A percentile compares a stretch with the other conserved stretches of the same genome.
These are phyloP conservation scores for Chenopodium album DNA, from an alignment of 148 eudicot genomes.

Conservation along the genomic window DNA sequence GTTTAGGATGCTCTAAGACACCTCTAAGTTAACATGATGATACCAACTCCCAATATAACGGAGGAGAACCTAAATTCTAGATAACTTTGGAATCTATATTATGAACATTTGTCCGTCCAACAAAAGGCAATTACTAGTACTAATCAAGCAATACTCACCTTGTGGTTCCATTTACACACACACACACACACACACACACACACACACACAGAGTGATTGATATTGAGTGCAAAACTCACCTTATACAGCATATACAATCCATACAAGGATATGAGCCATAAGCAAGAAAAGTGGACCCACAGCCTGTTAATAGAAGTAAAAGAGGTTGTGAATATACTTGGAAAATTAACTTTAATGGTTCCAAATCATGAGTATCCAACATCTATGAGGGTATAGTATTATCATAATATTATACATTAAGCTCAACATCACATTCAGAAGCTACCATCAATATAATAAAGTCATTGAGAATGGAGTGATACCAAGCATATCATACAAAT, in stretches of 20 bases:
- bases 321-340: conserved; percentile 15
- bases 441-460: not conserved
- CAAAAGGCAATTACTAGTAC: not conserved
- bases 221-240: conserved; percentile 41
- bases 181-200: no score
- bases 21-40: not conserved
- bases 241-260: conserved; percentile 74
- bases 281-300: conserved; percentile 89
- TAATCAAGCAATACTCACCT: conserved; percentile 40
- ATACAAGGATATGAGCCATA: conserved; percentile 69
- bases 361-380: not conserved
- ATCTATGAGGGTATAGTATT: not conserved
- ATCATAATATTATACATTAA: not conserved
- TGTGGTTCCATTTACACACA: conserved; percentile 15
- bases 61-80: not conserved
- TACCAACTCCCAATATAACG: not conserved
- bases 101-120: not conserved
- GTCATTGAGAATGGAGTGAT: not conserved
- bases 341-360: not conserved
- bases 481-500: not conserved
- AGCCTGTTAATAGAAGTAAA: conserved; percentile 55
- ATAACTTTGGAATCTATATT: not conserved
- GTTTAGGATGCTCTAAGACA: not conserved
- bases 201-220: not conserved
- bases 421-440: not conserved